Percentiles rank a stretch among this genome's conserved stretches.
Evolutionary conservation across 306 rosid genomes (phyloP).

Genomic region (Casuarina cunninghamiana): DNA sequence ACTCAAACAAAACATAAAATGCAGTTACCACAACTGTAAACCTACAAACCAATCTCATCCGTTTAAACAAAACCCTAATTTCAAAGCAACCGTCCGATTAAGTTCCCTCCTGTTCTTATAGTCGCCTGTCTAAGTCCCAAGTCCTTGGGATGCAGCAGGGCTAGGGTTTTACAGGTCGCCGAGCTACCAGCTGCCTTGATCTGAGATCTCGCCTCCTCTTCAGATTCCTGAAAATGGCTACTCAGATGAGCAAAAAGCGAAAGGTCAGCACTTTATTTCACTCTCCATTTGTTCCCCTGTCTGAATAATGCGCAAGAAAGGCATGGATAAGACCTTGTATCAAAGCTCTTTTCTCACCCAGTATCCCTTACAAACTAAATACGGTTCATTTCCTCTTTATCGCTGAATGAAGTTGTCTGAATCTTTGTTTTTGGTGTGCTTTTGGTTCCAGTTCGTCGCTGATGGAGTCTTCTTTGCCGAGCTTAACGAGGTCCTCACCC

Average conservation of each 20-base stretch:
- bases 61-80: conserved; percentile 20
- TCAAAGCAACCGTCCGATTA: conserved; percentile 27
- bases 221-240: conserved; percentile 30
- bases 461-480: conserved; percentile 83
- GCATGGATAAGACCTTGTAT: no score
- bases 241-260: conserved; percentile 77
- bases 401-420: not conserved
- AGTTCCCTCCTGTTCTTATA: conserved; percentile 6
- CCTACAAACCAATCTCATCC: conserved; percentile 17
- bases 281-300: not conserved
- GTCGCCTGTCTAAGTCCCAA: not conserved
- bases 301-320: not conserved
- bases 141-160: not conserved
- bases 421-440: not conserved
- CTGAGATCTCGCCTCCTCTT: conserved; percentile 30
- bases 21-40: no score
- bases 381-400: not conserved
- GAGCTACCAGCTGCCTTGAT: conserved; percentile 24
- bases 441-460: conserved; percentile 50
- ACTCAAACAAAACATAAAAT: no score
- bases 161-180: conserved; percentile 46
- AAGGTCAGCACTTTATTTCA: conserved; percentile 39
- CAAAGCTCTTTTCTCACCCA: no score
- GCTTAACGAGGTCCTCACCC: conserved; percentile 65
- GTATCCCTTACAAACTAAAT: no score